Conservation (phyloP, 1,284 basidiomycete genomes). For the Rhodofomes roseus region DNA sequence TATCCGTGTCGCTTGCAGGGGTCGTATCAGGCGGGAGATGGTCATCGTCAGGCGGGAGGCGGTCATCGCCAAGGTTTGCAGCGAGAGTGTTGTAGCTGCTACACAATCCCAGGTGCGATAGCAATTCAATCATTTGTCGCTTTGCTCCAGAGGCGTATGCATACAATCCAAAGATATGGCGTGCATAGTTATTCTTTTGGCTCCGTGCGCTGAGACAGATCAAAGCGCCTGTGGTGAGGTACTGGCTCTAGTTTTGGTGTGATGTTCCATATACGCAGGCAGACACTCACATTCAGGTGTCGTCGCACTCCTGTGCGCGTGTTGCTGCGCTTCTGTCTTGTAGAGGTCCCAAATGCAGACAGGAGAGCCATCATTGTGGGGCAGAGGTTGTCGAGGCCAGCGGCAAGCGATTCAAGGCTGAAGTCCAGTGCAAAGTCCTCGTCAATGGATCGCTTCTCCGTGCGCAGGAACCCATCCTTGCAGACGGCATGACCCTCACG, state of each 20-base stretch:
- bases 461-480: background rate
- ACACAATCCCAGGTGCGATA: slow-evolving; percentile 22
- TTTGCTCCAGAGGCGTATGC: slow-evolving; percentile 28
- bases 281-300: too few species aligned
- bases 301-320: too few species aligned
- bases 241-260: too few species aligned
- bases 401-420: background rate
- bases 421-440: slow-evolving; percentile 1
- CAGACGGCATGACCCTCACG: background rate
- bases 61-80: background rate
- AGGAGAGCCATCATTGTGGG: too few species aligned
- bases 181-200: slow-evolving; percentile 26
- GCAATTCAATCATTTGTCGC: slow-evolving; percentile 26
- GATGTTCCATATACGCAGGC: too few species aligned
- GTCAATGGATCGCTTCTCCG: background rate
- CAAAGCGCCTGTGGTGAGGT: background rate
- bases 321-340: too few species aligned
- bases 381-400: too few species aligned
- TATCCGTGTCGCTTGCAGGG: too few species aligned
- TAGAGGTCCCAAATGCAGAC: too few species aligned
- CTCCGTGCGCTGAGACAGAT: slow-evolving; percentile 26
- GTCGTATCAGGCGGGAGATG: too few species aligned
- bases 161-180: slow-evolving; percentile 26
- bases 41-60: too few species aligned
- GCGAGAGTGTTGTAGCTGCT: slow-evolving; percentile 23